Evolutionary conservation across 306 rosid species (phyloP), one percentile per base, ranked within the genome.

Genomic region (Canavalia ensiformis): DNA sequence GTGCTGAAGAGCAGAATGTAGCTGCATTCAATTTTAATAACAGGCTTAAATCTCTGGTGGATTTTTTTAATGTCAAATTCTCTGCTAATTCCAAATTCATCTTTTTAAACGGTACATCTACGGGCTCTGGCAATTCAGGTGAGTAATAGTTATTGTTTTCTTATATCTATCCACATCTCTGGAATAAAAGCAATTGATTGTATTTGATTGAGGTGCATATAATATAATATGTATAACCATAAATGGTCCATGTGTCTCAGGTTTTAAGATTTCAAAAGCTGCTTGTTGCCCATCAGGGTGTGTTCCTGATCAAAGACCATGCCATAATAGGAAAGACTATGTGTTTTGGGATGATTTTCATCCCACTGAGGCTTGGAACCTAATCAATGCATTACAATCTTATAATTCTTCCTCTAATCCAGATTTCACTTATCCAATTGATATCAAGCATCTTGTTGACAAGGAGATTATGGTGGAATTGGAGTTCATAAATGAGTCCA

Each of bases 311-410:
- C 3, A 37, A 50, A 49, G 7, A 10, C 82, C 87, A 33, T 91
- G 97, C 81, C 0, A 54, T 55, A 81, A 90, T 42, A 87, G 97
- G 85, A 78, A 0, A 6, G 89, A 80, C 2, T 84, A 88, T 30
- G 58, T 78, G n/a, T 88, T 88, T 50, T 90, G 89, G 90, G 97
- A 91, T 78, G 60, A 47, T 1, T 74, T 35, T 11, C 97, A 90
- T 65, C 80, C 90, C 5, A 79, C 89, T 0, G 90, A 84, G 13
- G 80, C 79, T 3, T 35, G 37, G 5, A 90, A 91, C 75, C 7
- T 3, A 64, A 9, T 75, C 51, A 11, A 5, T 33, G 89, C 91
- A 25, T 11, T 0, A 28, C 6, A 33, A 44, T 6, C 70, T 28
- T 90, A 67, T 69, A 64, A 44, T 37, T 35, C 82, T 41, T 25